Base-by-base conservation (phyloP, 768 basidiomycete species). In the Mycena venus region DNA sequence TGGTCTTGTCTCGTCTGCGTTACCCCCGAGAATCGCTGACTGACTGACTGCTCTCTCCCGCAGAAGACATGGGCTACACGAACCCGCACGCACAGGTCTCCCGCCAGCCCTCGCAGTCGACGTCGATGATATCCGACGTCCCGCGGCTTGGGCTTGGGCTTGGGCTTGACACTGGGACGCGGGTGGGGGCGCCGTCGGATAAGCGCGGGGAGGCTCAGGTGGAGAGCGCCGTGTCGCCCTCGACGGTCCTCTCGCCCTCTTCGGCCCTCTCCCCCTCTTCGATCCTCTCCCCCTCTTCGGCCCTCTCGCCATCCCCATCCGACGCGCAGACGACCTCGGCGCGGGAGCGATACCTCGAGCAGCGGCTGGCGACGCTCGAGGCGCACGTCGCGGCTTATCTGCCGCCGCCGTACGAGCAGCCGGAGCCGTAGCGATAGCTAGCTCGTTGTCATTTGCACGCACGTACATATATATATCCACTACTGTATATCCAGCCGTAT, bases 311-410 rank as follows among this genome's bases (percentile, higher is more conserved):
- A 9, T 29, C 58, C 4, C 49, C 58, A 0, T 27, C 71, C 38
- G 47, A 32, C n/a, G 12, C 67, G 17, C 12, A 19, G 3, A 29
- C 68, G 3, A 29, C 68, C 19, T 63, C 75, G 5, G 72, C 69
- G 0, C 75, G 72, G 2, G 75, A 77, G n/a, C 75, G 68, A 8
- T 77, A 74, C 23, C 75, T 77, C 61, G 75, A 77, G 65, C 51
- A 74, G 55, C 75, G 75, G 58, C 60, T 77, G 19, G 72, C 72
- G 15, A 71, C 66, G 65, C 72, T 77, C 34, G 75, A 77, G 38
- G 75, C 72, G 58, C 72, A 73, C 17, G 69, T 77, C 31, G 72
- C 75, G 11, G 12, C 29, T n/a, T 64, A 73, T 19, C 53, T 73
- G 23, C 75, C 75, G 10, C 75, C 75, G 23, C 75, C 75, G 60